Conservation (phyloP, 345 rosid species). For the Pistacia integerrima region DNA sequence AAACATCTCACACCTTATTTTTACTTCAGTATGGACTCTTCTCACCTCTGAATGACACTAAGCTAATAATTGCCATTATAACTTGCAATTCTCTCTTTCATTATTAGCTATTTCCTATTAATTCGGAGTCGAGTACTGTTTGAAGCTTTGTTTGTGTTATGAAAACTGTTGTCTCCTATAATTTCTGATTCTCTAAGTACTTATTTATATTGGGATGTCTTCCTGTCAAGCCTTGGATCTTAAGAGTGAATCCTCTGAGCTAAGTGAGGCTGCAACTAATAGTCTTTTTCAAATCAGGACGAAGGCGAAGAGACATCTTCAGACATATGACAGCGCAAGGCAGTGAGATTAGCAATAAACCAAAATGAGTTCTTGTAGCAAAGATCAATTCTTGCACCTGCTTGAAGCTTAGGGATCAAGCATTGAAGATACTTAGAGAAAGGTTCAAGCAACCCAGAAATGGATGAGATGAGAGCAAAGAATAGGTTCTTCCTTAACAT, state of each 20-base stretch:
- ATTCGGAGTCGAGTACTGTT: not conserved
- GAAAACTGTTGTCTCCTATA: not conserved
- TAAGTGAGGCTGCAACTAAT: not conserved
- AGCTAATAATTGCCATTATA: not conserved
- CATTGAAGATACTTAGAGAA: not conserved
- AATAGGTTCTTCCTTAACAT: too few species aligned
- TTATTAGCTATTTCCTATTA: not conserved
- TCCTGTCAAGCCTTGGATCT: not conserved
- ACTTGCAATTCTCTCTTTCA: not conserved
- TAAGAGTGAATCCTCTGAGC: not conserved
- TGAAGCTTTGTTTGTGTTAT: not conserved
- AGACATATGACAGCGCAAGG: slow-evolving; percentile 8
- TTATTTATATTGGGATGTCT: not conserved
- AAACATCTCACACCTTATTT: not conserved
- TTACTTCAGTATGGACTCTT: not conserved
- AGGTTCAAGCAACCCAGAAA: not conserved
- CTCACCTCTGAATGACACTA: not conserved
- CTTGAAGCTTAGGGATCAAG: not conserved
- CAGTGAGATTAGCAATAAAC: slow-evolving; percentile 6
- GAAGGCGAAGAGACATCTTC: slow-evolving; percentile 35
- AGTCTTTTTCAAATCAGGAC: slow-evolving; percentile 25
- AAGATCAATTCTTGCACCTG: not conserved
- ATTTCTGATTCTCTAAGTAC: not conserved
- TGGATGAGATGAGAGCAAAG: not conserved
- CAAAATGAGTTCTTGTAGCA: slow-evolving; percentile 1